Base-by-base conservation (phyloP, 2,329 filamentous ascomycete genomes). In the Alternaria alternata region DNA sequence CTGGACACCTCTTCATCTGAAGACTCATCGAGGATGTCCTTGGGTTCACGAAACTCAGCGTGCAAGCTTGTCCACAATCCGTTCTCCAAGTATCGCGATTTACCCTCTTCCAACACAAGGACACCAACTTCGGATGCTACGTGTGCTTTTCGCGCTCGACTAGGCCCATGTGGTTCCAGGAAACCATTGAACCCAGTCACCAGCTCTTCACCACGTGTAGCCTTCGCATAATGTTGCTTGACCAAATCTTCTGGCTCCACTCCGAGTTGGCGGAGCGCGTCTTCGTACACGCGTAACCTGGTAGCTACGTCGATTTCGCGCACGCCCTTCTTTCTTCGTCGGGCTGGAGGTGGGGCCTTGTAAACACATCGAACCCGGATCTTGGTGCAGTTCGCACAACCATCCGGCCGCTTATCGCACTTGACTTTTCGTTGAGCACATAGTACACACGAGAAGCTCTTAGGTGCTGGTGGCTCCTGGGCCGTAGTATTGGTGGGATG, bases 391-490 rank as follows among this genome's bases (percentile, higher is more conserved):
- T 73, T 76, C 0, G 64, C 63, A 51, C 75, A 77, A 1, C 74
- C 73, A 26, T 69, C 65, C 12, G 69, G 66, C 5, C 28, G 53
- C 39, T 70, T 72, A 41, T 78, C 74, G 52, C 75, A 78, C 54
- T 69, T 74, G 20, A 78, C 75, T 58, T 78, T 78, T 12, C 75
- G 63, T 41, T 74, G 72, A 7, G 74, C 70, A 53, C 75, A 77
- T 9, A 76, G 64, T 5, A 76, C 67, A 48, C 75, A 78, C 1
- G 75, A 75, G 49, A 71, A 77, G 42, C 67, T 64, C 47, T 78
- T 77, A 3, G 71, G 67, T 16, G n/a, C 32, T 12, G 32, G 12
- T 36, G 18, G 47, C 47, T 36, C 18, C 18, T 22, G 30, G 1
- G 28, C 6, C 11, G 43, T 22, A 30, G 24, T 46, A 38, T 38